Base-by-base conservation (phyloP, 805 yeast genomes). In the Kuraishia cidri region DNA sequence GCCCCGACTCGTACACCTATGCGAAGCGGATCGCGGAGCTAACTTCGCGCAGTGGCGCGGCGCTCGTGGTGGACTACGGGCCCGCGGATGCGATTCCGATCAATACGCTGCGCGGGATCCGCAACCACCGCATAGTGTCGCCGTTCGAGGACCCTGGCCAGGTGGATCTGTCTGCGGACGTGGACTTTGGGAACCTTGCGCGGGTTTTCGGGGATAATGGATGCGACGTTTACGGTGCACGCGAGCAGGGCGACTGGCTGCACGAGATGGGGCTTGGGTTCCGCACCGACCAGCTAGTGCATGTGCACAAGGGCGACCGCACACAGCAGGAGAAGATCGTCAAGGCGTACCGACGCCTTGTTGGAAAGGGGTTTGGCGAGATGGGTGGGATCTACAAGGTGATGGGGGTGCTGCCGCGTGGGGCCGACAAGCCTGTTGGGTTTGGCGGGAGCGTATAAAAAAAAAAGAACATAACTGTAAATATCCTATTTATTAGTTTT, bases 381-480 rank as follows among this genome's bases (percentile, higher is more conserved):
- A 85, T 84, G 95, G 95, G 95, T 2, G 71, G 68, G 43, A 60
- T 77, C 4, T 84, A 84, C 52, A 84, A 84, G 50, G 79, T 81
- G 31, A 50, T 83, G 60, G 80, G 78, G 2, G 54, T 79, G 17
- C 52, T 75, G 35, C 83, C 81, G 3, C 44, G 54, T 30, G 63
- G 58, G 0, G 46, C 60, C 3, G 33, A 47, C 1, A 38, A 45
- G 9, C 77, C 81, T 1, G 68, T 71, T 18, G 85, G 85, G 3
- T 76, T 79, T 48, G 72, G 69, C 1, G 65, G 66, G 12, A 18
- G 15, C 6, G 23, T 31, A n/a, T 26, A 15, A 19, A 22, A 8
- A 25, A 9, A 14, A 12, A 24, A n/a, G 26, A 25, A 11, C 8
- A 9, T n/a, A 6, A 12, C 27, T 25, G 27, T 25, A 25, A 4